Evolutionary conservation across 805 yeast species (phyloP).

Genomic region (Candida easanensis): DNA sequence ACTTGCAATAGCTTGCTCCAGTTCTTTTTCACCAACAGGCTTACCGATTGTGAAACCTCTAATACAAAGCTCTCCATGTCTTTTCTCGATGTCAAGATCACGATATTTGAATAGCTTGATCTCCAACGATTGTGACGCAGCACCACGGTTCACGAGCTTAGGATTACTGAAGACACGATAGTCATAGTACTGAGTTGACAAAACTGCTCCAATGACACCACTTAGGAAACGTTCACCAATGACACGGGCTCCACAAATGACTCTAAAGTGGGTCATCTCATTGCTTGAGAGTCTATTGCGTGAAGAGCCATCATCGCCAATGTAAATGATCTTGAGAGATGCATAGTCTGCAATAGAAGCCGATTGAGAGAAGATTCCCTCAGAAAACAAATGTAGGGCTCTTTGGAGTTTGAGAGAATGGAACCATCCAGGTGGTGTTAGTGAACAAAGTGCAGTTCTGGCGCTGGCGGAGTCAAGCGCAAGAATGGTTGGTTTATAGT

Average conservation of each 20-base stretch:
- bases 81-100: conserved; percentile 32
- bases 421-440: neutral
- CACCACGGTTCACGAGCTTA: conserved; percentile 45
- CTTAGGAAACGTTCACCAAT: conserved; percentile 46
- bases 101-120: conserved; percentile 44
- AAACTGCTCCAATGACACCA: conserved; percentile 54
- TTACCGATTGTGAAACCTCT: conserved; percentile 71
- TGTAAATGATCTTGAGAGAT: conserved; percentile 27
- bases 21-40: conserved; percentile 32
- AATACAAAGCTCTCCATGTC: conserved; percentile 49
- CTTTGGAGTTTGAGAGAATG: conserved; percentile 20
- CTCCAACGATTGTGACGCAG: conserved; percentile 58
- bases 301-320: conserved; percentile 7
- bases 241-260: conserved; percentile 47
- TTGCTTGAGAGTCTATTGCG: conserved; percentile 18
- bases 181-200: conserved; percentile 60
- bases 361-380: conserved; percentile 16
- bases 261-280: conserved; percentile 40
- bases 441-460: conserved; percentile 9
- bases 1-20: conserved; percentile 28
- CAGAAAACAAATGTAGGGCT: conserved; percentile 22
- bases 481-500: conserved; percentile 16
- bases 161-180: conserved; percentile 46
- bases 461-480: conserved; percentile 4
- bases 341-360: conserved; percentile 34